Evolutionary conservation across 768 basidiomycete species (phyloP), one percentile per base, ranked within the genome.

Genomic region (Russula griseocarnosa): DNA sequence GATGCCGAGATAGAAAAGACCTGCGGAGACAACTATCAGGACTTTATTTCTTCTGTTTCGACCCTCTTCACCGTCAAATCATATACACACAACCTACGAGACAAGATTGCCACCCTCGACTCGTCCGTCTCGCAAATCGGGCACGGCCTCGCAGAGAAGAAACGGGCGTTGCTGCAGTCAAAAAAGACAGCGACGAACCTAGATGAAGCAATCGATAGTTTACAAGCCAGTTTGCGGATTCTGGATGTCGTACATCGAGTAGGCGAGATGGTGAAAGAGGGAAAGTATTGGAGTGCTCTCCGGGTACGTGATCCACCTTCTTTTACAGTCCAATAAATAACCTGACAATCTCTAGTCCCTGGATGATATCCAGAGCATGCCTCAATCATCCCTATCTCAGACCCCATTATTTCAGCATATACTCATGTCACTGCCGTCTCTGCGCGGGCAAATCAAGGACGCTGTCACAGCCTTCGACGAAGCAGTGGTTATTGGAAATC

Each of bases 1-100:
- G 97, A 99, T 74, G 81, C 83, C 65, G 96, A 98, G 75, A 99
- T 99, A 74, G 93, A 98, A 77, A 86, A 84, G 64, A 94, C 98
- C 74, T 98, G 97, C 76, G 84, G 87, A 62, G 90, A 94, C 69
- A 98, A 98, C 74, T 98, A 98, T 71, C 93, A 95, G 76, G 96
- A 98, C 76, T 99, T 99, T 70, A 94, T 98, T 38, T 87, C 89
- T 32, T 97, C 95, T 22, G 94, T 98, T 18, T 93, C 94, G n/a
- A 98, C 94, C 3, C 81, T 99, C 66, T 89, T 98, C 75, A 88
- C 89, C 53, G 93, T 99, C 73, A 89, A 98, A 74, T 93, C 94
- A 22, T 98, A 97, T 71, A 98, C 97, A 42, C 92, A 89, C 69
- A 93, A 88, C 75, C 86, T 99, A 70, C 87, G 92, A 71, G 88